Evolutionary conservation across 2,329 filamentous ascomycete genomes (phyloP), one percentile per base, ranked within the genome.

Genomic region (Phyllosticta citriasiana): DNA sequence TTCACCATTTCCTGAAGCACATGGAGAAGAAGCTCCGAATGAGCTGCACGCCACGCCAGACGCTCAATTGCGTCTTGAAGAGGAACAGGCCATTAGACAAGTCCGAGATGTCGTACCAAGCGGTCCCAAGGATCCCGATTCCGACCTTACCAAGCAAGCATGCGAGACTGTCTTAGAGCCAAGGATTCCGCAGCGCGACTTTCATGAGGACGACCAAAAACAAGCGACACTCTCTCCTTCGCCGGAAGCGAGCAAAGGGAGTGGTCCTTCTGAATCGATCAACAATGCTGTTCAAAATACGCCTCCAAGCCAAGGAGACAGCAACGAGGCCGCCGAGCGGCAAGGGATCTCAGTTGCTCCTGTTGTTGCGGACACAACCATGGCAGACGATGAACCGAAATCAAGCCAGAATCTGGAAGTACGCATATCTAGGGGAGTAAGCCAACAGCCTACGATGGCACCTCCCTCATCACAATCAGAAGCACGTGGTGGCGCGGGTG

Each of bases 1-100:
- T n/a, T 47, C 40, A n/a, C 40, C 40, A 7, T 47, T n/a, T 47
- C 40, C 40, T 7, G 40, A n/a, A 47, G 16, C 40, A 6, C 40
- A n/a, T 4, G 40, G 6, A 16, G 40, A 47, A 5, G 40, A 47
- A n/a, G 40, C 14, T 7, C 6, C 40, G 6, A 47, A 4, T 7
- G 40, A 47, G 27, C 59, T 50, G 2, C 40, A 56, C 7, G 76
- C 76, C 9, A 83, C 81, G 19, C 81, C 83, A 2, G 83, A 86
- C 65, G 80, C 84, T 63, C 83, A 86, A 67, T 72, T 85, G 65
- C 79, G 78, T 55, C 67, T 81, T 35, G 79, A 83, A 67, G 79
- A 82, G 66, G 80, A 84, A 55, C 79, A 81, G 67, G 73, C 73
- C 47, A 75, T 71, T 50, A 71, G 73, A 55, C 70, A 71, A 26